phyloP scores from a whole-genome alignment of 2,329 filamentous ascomycete species.

The Diaporthe capsici region DNA sequence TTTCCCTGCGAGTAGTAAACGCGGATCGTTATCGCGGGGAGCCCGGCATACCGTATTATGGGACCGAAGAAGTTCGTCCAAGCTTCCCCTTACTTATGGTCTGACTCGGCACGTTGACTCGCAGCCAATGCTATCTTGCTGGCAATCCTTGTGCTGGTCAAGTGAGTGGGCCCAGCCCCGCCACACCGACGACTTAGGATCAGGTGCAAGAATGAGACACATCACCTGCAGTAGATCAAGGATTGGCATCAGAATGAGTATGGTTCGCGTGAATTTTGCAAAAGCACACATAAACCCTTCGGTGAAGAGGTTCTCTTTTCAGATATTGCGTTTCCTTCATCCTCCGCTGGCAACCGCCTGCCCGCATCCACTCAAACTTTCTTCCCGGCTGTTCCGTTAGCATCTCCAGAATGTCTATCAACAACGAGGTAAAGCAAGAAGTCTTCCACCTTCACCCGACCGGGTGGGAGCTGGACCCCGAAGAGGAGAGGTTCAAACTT shows the following conservation, averaged over 20 bases:
- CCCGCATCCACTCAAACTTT: too few species aligned
- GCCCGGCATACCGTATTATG: not conserved
- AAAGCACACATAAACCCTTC: too few species aligned
- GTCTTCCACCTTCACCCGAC: conserved; percentile 50
- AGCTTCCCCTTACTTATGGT: not conserved
- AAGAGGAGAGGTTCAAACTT: conserved; percentile 54
- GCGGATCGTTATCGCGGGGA: not conserved
- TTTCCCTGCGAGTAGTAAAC: not conserved
- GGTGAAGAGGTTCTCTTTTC: not conserved
- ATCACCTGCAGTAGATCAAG: not conserved
- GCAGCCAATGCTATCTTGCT: not conserved
- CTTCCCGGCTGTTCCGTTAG: not conserved
- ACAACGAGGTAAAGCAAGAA: conserved; percentile 14
- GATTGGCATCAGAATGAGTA: not conserved
- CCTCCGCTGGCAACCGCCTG: fast-evolving
- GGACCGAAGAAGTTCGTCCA: not conserved
- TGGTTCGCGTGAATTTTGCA: too few species aligned
- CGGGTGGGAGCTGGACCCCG: conserved; percentile 54
- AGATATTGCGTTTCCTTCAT: too few species aligned
- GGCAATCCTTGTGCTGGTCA: not conserved
- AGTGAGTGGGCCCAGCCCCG: not conserved
- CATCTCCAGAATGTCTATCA: not conserved
- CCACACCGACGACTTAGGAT: not conserved
- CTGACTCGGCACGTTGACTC: not conserved
- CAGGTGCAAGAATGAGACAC: not conserved